A percentile compares a stretch with the other conserved stretches of the same genome.
phyloP scores from a whole-genome alignment of 306 rosid genomes.

The Ammopiptanthus mongolicus region DNA sequence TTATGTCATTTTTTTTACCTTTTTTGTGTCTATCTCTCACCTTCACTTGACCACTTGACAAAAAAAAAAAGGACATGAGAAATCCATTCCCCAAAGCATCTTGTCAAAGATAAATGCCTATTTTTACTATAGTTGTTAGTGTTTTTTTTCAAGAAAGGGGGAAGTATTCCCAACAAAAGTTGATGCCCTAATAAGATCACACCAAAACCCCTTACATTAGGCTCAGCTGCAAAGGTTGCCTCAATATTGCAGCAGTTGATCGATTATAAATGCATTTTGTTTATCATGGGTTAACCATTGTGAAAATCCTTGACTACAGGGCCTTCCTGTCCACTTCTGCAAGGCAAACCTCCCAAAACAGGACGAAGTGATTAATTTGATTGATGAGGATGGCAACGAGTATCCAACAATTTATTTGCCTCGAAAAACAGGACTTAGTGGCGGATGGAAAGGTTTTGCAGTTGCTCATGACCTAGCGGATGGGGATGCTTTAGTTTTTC shows the following conservation, averaged over 20 bases:
- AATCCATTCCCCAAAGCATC: not conserved
- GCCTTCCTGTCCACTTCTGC: conserved; percentile 58
- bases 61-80: no score
- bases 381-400: conserved; percentile 59
- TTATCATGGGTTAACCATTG: not conserved
- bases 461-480: conserved; percentile 70
- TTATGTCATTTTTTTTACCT: no score
- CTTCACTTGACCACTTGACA: no score
- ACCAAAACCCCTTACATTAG: not conserved
- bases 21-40: no score
- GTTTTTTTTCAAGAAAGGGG: not conserved
- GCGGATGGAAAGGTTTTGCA: conserved; percentile 81
- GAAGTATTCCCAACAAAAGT: not conserved
- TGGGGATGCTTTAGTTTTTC: conserved; percentile 80
- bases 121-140: not conserved
- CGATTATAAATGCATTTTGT: not conserved
- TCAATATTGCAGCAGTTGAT: not conserved
- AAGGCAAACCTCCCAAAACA: conserved; percentile 39
- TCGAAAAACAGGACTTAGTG: conserved; percentile 59
- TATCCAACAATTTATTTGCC: conserved; percentile 47
- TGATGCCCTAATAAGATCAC: not conserved
- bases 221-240: not conserved
- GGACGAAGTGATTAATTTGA: conserved; percentile 40
- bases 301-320: conserved; percentile 40
- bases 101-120: not conserved